phyloP scores from a whole-genome alignment of 768 basidiomycete species.

The Lentinula aciculospora region DNA sequence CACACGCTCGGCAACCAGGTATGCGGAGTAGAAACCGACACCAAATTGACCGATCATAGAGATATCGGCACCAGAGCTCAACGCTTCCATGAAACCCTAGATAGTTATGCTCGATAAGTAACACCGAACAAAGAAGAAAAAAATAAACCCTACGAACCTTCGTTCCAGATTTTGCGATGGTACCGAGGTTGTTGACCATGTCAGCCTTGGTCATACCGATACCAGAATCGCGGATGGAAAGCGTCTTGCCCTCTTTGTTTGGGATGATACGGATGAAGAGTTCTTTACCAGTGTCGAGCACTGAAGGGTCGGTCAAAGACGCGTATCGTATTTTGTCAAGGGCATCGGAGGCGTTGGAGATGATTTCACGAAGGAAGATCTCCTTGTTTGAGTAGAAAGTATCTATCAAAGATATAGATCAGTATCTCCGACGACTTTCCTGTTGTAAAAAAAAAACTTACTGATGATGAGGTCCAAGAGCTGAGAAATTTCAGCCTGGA shows the following conservation, averaged over 20 bases:
- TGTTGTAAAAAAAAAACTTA: slow-evolving; percentile 30
- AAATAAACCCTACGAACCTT: slow-evolving; percentile 45
- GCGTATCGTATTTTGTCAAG: slow-evolving; percentile 99
- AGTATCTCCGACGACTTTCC: slow-evolving; percentile 7
- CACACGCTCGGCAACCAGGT: slow-evolving; percentile 97
- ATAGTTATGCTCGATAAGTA: no score
- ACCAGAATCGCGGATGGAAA: slow-evolving; percentile 92
- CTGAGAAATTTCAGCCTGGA: slow-evolving; percentile 99
- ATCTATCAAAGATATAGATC: slow-evolving; percentile 40
- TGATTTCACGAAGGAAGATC: slow-evolving; percentile 98
- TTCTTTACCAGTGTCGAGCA: slow-evolving; percentile 87
- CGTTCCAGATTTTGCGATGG: slow-evolving; percentile 92
- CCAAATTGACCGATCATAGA: slow-evolving; percentile 99
- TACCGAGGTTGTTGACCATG: slow-evolving; percentile 98
- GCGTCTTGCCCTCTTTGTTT: slow-evolving; percentile 92
- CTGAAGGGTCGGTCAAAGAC: slow-evolving; percentile 89
- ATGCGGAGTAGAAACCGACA: slow-evolving; percentile 99
- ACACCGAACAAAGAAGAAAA: slow-evolving; percentile 1
- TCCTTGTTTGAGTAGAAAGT: slow-evolving; percentile 99
- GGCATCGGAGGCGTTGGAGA: slow-evolving; percentile 97
- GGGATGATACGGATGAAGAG: slow-evolving; percentile 92
- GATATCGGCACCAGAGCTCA: slow-evolving; percentile 83
- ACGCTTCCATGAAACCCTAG: slow-evolving; percentile 99
- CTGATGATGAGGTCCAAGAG: slow-evolving; percentile 98
- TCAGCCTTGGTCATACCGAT: slow-evolving; percentile 99